These are phyloP conservation scores for Allomyces javanicus DNA, from an alignment of 192 early-diverging fungal genomes.

Conservation along the genomic window DNA sequence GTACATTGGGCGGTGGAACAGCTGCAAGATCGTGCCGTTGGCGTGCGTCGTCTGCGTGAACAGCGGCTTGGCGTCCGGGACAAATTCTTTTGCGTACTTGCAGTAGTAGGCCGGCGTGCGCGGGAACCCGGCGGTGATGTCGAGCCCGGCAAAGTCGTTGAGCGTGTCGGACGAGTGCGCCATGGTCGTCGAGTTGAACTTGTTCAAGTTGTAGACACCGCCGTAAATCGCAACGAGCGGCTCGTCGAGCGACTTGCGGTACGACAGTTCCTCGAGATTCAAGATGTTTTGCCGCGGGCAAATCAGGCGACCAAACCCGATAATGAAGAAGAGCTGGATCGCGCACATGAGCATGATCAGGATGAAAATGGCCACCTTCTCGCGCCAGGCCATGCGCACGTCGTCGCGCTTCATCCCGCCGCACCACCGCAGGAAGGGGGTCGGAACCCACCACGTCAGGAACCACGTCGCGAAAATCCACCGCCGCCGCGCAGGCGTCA, in stretches of 20 bases:
- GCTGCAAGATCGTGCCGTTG: neutral
- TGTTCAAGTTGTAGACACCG: neutral
- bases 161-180: conserved; percentile 10
- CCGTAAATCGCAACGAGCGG: neutral
- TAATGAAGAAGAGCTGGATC: conserved; percentile 67
- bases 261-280: neutral
- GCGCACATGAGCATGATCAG: conserved; percentile 62
- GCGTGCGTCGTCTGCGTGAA: neutral
- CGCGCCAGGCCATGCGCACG: conserved; percentile 87
- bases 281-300: conserved; percentile 55
- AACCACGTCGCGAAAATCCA: conserved; percentile 65
- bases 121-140: conserved; percentile 44
- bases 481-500: conserved; percentile 25
- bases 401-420: conserved; percentile 70
- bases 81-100: neutral
- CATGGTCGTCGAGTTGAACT: neutral
- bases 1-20: neutral
- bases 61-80: neutral
- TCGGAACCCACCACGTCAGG: conserved; percentile 67
- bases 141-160: conserved; percentile 32
- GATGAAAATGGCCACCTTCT: conserved; percentile 69
- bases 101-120: neutral
- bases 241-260: neutral
- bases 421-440: conserved; percentile 26
- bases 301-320: conserved; percentile 59